Base-by-base conservation (phyloP, 2,329 filamentous ascomycete species). In the Alternaria sp. region DNA sequence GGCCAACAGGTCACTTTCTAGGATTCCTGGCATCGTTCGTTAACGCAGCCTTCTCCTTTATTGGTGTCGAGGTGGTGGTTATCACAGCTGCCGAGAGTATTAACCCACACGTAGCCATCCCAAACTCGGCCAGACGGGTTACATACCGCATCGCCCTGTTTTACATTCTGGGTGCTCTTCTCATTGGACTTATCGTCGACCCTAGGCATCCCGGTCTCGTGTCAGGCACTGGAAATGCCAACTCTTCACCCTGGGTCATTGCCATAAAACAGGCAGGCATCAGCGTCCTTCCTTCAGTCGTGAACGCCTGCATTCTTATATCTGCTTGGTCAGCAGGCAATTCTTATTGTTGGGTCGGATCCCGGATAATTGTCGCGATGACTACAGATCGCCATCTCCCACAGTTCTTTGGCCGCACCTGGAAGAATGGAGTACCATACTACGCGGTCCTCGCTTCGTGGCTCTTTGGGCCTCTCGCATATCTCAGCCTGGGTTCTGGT, bases 401-500 rank as follows among this genome's bases (percentile, higher is more conserved):
- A 2, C 60, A 63, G 37, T 54, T 72, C 40, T 72, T 73, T 28
- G 60, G 61, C 2, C 61, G 63, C 63, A 68, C 63, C 17, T 81
- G 80, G 62, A 87, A 91, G 68, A 81, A 82, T 11, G 87, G 87
- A 65, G 84, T 93, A 0, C 91, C 91, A 0, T 91, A 89, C 73
- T 90, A 87, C 66, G 89, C 93, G 11, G 67, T 78, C 1, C 73
- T 87, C 17, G 74, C 84, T 1, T 85, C 93, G 60, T 84, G 88
- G 4, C 79, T 91, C 0, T 61, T 68, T 13, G 55, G 53, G 0
- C 66, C 61, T 10, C 80, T 94, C 4, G 84, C 88, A 2, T 94
- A 92, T 74, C 80, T 93, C 42, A 89, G 93, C 75, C 83, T 93
- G n/a, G 88, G 85, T 9, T 82, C 85, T 56, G 82, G 83, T 51